Evolutionary conservation across 306 rosid species (phyloP).

Genomic region (Glycine latifolia): DNA sequence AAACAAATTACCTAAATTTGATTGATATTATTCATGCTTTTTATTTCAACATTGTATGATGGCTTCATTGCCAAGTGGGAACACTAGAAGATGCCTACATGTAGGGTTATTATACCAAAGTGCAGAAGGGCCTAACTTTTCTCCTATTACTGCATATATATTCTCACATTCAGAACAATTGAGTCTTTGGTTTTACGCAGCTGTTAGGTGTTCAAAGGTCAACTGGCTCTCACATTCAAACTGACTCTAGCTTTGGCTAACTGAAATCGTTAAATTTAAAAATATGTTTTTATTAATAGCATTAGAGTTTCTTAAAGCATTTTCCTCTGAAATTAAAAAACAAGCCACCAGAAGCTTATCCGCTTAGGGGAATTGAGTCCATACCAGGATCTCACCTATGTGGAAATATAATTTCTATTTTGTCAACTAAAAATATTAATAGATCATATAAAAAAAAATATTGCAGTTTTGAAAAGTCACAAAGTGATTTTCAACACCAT

Average conservation of each 20-base stretch:
- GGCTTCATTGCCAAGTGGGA: conserved; percentile 52
- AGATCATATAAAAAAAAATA: not conserved
- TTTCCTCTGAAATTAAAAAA: conserved; percentile 23
- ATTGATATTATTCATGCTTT: conserved; percentile 27
- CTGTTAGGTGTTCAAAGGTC: conserved; percentile 32
- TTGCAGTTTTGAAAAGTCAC: conserved; percentile 18
- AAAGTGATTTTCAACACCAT: conserved; percentile 32
- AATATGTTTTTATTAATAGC: not conserved
- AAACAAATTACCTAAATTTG: not conserved
- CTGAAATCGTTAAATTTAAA: no score
- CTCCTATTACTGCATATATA: not conserved
- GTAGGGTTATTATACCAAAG: conserved; percentile 22
- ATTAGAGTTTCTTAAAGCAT: not conserved
- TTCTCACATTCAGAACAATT: conserved; percentile 42
- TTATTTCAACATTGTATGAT: conserved; percentile 16
- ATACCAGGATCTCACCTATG: conserved; percentile 7
- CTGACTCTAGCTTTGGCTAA: conserved; percentile 17
- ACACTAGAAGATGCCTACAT: conserved; percentile 48
- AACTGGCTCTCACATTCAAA: conserved; percentile 21
- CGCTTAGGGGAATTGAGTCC: not conserved
- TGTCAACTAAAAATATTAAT: not conserved
- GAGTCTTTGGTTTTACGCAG: conserved; percentile 38
- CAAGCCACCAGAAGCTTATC: conserved; percentile 13
- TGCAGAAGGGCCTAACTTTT: conserved; percentile 63
- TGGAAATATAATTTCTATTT: not conserved